A percentile compares a stretch with the other conserved stretches of the same genome.
Evolutionary conservation across 257 asterid genomes (phyloP).

Genomic region (Lavandula angustifolia): DNA sequence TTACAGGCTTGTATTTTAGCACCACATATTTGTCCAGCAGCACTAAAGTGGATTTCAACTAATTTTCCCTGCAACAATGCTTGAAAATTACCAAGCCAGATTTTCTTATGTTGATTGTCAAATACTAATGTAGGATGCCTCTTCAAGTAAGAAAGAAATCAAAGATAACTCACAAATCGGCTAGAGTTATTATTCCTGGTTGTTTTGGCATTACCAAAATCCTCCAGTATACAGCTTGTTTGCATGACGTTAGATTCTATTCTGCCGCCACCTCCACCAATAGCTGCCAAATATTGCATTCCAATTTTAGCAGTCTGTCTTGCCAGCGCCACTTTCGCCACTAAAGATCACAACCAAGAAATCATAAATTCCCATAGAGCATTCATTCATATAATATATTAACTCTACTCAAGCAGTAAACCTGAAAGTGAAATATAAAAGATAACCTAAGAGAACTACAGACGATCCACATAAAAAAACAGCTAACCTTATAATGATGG

Average conservation of each 20-base stretch:
- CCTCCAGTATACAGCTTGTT: slow-evolving; percentile 82
- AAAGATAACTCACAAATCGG: slow-evolving; percentile 75
- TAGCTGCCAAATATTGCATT: slow-evolving; percentile 83
- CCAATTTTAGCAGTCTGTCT: slow-evolving; percentile 95
- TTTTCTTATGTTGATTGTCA: slow-evolving; percentile 23
- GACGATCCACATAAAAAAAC: background rate
- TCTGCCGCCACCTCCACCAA: slow-evolving; percentile 70
- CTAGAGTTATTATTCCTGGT: slow-evolving; percentile 77
- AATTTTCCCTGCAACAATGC: slow-evolving; percentile 71
- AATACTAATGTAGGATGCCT: slow-evolving; percentile 24
- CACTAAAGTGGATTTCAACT: slow-evolving; percentile 72
- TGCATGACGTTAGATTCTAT: slow-evolving; percentile 71
- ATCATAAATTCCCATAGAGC: slow-evolving; percentile 18
- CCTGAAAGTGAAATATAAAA: slow-evolving; percentile 13
- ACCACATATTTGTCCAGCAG: slow-evolving; percentile 78
- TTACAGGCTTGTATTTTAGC: slow-evolving; percentile 87
- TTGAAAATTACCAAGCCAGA: slow-evolving; percentile 26
- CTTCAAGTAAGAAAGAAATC: slow-evolving; percentile 23
- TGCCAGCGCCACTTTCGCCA: slow-evolving; percentile 98
- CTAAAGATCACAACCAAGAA: slow-evolving; percentile 44
- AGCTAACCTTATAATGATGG: slow-evolving; percentile 86
- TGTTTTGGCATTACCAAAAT: slow-evolving; percentile 98
- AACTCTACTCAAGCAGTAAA: slow-evolving; percentile 13
- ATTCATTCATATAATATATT: background rate
- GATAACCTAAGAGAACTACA: slow-evolving; percentile 6